These are phyloP conservation scores for Brettanomyces bruxellensis DNA, from an alignment of 805 yeast species.

Conservation along the genomic window DNA sequence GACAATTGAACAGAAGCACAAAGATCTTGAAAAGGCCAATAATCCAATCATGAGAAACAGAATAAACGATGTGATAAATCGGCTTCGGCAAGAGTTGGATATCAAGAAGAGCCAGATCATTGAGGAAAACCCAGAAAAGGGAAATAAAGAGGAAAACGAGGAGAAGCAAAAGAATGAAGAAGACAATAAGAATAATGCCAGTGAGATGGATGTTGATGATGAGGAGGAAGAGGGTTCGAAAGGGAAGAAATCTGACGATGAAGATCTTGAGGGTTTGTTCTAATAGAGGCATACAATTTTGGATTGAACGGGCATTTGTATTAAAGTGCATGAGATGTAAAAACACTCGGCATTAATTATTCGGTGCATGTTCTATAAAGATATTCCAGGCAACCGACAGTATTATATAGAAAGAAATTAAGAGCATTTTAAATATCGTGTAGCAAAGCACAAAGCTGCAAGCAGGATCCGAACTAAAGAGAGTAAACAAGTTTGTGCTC, in stretches of 20 bases:
- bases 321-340: too few relatives aligned
- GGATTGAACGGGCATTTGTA: too few relatives aligned
- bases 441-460: too few relatives aligned
- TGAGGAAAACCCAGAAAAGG: slow-evolving; percentile 18
- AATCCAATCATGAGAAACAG: slow-evolving; percentile 84
- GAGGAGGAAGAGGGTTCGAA: slow-evolving; percentile 19
- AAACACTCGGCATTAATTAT: too few relatives aligned
- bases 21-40: slow-evolving; percentile 61
- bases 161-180: slow-evolving; percentile 10
- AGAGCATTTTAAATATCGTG: background rate
- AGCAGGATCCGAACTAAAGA: too few relatives aligned
- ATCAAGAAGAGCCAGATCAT: slow-evolving; percentile 60
- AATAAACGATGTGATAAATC: slow-evolving; percentile 69
- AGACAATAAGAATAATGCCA: slow-evolving; percentile 7
- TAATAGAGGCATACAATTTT: background rate
- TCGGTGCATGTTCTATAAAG: too few relatives aligned
- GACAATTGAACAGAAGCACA: slow-evolving; percentile 67
- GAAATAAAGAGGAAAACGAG: slow-evolving; percentile 11
- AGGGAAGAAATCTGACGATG: slow-evolving; percentile 1
- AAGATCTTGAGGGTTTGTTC: slow-evolving; percentile 11
- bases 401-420: too few relatives aligned
- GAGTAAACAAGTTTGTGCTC: too few relatives aligned
- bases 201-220: slow-evolving; percentile 17
- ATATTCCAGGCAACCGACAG: too few relatives aligned
- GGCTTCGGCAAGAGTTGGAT: slow-evolving; percentile 75